Conservation (phyloP, 345 rosid genomes). For the Reutealis trisperma region DNA sequence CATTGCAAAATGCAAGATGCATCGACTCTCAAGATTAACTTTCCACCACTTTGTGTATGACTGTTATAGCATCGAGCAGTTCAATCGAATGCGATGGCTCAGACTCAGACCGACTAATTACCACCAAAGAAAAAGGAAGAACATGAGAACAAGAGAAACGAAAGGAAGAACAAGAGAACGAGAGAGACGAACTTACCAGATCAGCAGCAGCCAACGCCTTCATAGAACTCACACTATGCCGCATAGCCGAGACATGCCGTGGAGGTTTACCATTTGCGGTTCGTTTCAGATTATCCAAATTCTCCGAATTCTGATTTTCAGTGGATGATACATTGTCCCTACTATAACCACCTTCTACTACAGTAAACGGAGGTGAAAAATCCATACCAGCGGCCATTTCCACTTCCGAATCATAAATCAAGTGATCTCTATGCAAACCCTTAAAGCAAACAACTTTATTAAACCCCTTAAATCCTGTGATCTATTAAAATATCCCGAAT, state of each 20-base stretch:
- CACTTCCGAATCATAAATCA: slow-evolving; percentile 45
- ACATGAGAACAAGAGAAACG: background rate
- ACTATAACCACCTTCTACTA: slow-evolving; percentile 51
- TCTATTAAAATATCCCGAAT: background rate
- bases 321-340: slow-evolving; percentile 37
- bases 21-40: background rate
- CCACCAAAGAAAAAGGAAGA: background rate
- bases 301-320: slow-evolving; percentile 45
- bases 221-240: slow-evolving; percentile 45
- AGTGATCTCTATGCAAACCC: slow-evolving; percentile 12
- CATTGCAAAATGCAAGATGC: background rate
- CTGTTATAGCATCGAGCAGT: background rate
- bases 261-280: slow-evolving; percentile 72
- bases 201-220: slow-evolving; percentile 52
- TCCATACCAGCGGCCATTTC: slow-evolving; percentile 61
- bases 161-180: too few species aligned
- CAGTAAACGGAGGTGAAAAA: slow-evolving; percentile 49
- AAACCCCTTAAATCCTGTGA: background rate
- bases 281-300: slow-evolving; percentile 52
- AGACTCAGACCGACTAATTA: background rate
- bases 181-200: slow-evolving; percentile 41
- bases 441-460: slow-evolving; percentile 7
- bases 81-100: background rate
- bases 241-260: slow-evolving; percentile 49
- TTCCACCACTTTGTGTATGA: background rate